A percentile compares a stretch with the other conserved stretches of the same genome.
phyloP scores from a whole-genome alignment of 2,329 filamentous ascomycete species.

The Biscogniauxia sp. region DNA sequence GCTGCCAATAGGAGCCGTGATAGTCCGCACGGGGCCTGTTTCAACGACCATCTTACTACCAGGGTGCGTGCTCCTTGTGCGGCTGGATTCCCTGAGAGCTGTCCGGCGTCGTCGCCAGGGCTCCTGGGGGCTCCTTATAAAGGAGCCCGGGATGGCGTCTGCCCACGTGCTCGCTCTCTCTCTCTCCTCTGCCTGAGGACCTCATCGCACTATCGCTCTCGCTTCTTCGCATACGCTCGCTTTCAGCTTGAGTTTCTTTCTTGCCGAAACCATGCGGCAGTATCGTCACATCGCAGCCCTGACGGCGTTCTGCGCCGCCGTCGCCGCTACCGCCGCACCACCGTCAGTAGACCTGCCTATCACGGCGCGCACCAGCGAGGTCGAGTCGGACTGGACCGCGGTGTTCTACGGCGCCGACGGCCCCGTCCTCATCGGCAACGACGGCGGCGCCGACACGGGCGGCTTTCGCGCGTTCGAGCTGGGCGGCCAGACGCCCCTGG shows the following conservation, averaged over 20 bases:
- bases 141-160: background rate
- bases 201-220: background rate
- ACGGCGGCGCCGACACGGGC: constrained; percentile 42
- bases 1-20: background rate
- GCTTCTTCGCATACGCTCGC: background rate
- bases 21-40: background rate
- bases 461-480: constrained; percentile 41
- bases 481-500: constrained; percentile 29
- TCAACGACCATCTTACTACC: background rate
- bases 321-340: background rate
- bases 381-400: constrained; percentile 42
- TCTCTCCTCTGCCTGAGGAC: background rate
- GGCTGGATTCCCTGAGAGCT: background rate
- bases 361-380: constrained; percentile 30
- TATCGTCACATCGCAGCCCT: background rate
- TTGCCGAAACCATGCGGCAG: background rate
- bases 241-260: too few relatives aligned
- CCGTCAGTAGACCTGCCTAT: constrained; percentile 21
- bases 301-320: background rate
- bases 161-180: background rate
- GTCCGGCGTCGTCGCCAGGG: background rate
- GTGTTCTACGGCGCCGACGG: constrained; percentile 36
- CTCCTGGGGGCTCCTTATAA: background rate
- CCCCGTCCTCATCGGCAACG: constrained; percentile 44
- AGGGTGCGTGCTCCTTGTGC: background rate